Conservation (phyloP, 2,329 filamentous ascomycete genomes). For the Didymosphaeria variabile region DNA sequence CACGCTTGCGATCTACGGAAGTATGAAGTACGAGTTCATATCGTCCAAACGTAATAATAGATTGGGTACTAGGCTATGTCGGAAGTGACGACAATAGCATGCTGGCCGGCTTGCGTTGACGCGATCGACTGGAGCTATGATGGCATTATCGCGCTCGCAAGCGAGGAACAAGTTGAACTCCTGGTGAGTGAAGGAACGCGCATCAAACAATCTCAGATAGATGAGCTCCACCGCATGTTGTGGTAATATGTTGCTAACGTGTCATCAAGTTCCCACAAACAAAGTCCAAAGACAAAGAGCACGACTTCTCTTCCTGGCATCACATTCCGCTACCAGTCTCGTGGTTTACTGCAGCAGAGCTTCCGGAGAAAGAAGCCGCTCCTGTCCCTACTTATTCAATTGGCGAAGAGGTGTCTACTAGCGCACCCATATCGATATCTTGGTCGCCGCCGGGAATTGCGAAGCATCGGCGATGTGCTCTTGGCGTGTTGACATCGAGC, state of each 20-base stretch:
- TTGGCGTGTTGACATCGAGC: slow-evolving; percentile 66
- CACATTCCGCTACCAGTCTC: slow-evolving; percentile 58
- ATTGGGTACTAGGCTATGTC: slow-evolving; percentile 36
- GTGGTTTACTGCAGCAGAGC: slow-evolving; percentile 61
- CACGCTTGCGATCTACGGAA: neutral
- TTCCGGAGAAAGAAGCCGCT: slow-evolving; percentile 56
- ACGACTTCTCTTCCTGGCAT: slow-evolving; percentile 46
- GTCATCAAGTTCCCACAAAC: slow-evolving; percentile 45
- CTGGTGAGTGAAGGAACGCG: slow-evolving; percentile 47
- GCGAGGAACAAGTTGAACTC: slow-evolving; percentile 63
- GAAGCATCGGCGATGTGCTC: slow-evolving; percentile 61
- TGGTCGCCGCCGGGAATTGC: slow-evolving; percentile 68
- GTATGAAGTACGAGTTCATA: neutral
- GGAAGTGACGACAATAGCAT: slow-evolving; percentile 45
- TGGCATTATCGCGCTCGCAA: slow-evolving; percentile 33
- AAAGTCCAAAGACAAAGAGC: slow-evolving; percentile 36
- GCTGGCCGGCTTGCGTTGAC: slow-evolving; percentile 62
- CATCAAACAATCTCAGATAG: neutral
- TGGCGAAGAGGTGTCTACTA: slow-evolving; percentile 66
- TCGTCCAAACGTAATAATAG: neutral
- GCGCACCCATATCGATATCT: slow-evolving; percentile 58
- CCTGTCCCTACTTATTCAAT: slow-evolving; percentile 61
- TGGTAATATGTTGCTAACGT: neutral
- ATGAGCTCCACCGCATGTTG: neutral
- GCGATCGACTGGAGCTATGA: slow-evolving; percentile 59